Conservation (phyloP, 768 basidiomycete species). For the Tylopilus sp. region DNA sequence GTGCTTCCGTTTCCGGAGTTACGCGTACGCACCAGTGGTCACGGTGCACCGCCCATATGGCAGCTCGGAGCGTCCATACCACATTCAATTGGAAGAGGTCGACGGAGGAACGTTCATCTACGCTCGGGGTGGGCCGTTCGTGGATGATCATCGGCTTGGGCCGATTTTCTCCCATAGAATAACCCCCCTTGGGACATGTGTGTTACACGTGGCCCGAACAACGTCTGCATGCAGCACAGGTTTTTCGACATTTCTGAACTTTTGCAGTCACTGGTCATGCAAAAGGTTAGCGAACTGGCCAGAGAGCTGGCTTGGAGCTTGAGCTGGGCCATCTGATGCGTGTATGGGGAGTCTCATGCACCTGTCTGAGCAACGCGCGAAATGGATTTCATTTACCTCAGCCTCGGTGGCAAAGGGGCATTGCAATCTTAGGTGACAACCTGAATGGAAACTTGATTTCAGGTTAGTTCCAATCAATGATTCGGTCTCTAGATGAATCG, state of each 20-base stretch:
- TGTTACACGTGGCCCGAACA: no score
- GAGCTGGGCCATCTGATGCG: no score
- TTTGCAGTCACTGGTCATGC: no score
- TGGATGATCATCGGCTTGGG: no score
- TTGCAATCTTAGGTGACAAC: not conserved
- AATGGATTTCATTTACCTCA: not conserved
- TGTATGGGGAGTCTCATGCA: not conserved
- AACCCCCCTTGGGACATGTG: no score
- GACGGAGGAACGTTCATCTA: no score
- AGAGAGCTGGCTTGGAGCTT: not conserved
- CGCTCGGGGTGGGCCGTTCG: not conserved
- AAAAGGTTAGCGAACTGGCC: not conserved
- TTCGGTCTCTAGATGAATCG: not conserved
- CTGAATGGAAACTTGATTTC: not conserved
- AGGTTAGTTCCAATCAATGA: not conserved
- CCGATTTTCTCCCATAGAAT: no score
- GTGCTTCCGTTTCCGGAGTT: slow-evolving; percentile 3
- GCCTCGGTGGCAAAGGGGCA: not conserved
- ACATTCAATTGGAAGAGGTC: no score
- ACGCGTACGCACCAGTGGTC: not conserved
- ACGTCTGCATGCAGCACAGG: no score
- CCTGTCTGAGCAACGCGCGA: not conserved
- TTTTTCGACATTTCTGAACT: no score
- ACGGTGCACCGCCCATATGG: no score
- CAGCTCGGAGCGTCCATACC: not conserved